Evolutionary conservation across 306 rosid genomes (phyloP).

Genomic region (Delonix regia): DNA sequence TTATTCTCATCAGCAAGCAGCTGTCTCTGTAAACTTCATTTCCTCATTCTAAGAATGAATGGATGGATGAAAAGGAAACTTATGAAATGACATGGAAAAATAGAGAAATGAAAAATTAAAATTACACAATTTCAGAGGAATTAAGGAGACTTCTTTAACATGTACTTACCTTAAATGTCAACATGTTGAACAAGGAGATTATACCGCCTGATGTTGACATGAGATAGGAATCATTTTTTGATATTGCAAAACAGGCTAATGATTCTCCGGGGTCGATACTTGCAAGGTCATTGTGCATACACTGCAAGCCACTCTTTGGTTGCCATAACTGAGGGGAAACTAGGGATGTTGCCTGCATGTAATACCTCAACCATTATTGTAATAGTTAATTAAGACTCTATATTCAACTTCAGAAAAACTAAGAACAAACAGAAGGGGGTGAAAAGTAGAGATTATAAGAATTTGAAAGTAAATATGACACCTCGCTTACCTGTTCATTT

Average conservation of each 20-base stretch:
- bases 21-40: no score
- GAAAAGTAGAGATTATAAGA: neutral
- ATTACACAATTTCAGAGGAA: conserved; percentile 2
- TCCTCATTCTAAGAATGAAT: no score
- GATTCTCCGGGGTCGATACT: neutral
- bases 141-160: neutral
- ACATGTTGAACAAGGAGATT: conserved; percentile 40
- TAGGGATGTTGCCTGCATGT: conserved; percentile 36
- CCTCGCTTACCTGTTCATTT: conserved; percentile 30
- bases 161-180: conserved; percentile 41
- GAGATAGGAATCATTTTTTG: conserved; percentile 43
- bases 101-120: neutral
- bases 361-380: neutral
- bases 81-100: neutral
- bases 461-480: neutral
- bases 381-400: conserved; percentile 3
- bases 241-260: conserved; percentile 37
- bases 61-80: no score
- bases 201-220: conserved; percentile 50
- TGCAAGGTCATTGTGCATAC: conserved; percentile 41
- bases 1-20: no score
- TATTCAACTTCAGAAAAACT: neutral
- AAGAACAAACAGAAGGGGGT: neutral
- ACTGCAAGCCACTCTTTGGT: conserved; percentile 25
- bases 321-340: conserved; percentile 40